phyloP scores from a whole-genome alignment of 108 stramenopile genomes.

The Schizochytrium sp. region DNA sequence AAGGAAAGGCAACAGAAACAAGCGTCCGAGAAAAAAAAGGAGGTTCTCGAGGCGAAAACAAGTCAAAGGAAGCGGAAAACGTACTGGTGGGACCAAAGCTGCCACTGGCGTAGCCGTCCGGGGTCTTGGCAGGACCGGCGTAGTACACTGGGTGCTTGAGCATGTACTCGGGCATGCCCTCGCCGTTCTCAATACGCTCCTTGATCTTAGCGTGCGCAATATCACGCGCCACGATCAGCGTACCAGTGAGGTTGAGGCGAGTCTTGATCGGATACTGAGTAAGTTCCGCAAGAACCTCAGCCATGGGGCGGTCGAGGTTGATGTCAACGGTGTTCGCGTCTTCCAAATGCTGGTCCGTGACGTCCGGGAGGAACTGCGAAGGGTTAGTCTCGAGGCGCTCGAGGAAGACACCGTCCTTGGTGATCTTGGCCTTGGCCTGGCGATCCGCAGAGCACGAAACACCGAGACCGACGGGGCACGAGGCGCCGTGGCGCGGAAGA shows the following conservation, averaged over 20 bases:
- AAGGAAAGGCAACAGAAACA: too few species aligned
- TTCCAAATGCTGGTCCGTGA: constrained; percentile 49
- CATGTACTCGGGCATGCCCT: constrained; percentile 86
- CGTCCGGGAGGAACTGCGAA: constrained; percentile 79
- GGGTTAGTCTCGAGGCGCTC: constrained; percentile 84
- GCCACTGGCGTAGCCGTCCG: constrained; percentile 85
- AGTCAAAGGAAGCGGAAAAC: too few species aligned
- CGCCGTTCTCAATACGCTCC: constrained; percentile 73
- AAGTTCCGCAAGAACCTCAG: constrained; percentile 64
- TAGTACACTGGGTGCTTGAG: constrained; percentile 91
- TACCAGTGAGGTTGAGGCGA: constrained; percentile 74
- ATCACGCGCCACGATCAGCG: constrained; percentile 88
- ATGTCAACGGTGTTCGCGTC: constrained; percentile 64
- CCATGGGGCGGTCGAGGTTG: constrained; percentile 79
- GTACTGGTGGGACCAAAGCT: constrained; percentile 76
- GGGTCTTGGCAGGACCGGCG: constrained; percentile 91
- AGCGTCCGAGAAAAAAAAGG: too few species aligned
- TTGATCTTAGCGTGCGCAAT: constrained; percentile 93
- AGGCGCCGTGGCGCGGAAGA: constrained; percentile 87
- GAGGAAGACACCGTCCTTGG: constrained; percentile 83
- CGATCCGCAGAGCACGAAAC: constrained; percentile 92
- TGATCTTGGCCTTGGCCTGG: constrained; percentile 84
- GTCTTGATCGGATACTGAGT: constrained; percentile 73
- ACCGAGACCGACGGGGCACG: constrained; percentile 89
- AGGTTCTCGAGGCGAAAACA: too few species aligned